These are phyloP conservation scores for Xylaria flabelliformis DNA, from an alignment of 495 filamentous ascomycete species.

Conservation along the genomic window DNA sequence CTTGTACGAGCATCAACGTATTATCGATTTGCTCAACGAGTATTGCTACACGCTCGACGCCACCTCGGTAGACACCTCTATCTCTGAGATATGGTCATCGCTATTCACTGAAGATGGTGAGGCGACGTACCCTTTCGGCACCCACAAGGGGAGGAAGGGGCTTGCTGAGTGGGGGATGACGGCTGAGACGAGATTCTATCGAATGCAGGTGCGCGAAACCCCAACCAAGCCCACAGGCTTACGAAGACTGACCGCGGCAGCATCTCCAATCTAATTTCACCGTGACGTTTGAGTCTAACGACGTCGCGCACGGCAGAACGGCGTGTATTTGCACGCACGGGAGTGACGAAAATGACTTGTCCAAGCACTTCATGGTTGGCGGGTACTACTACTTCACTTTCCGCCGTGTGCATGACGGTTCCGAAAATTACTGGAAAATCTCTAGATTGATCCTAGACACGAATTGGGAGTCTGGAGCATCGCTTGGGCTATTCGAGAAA, in stretches of 20 bases:
- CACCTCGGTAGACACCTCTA: background rate
- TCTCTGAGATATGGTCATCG: background rate
- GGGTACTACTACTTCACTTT: conserved; percentile 2
- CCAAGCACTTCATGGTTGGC: conserved; percentile 10
- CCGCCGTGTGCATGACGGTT: background rate
- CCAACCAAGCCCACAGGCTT: background rate
- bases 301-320: background rate
- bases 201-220: background rate
- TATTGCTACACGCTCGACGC: background rate
- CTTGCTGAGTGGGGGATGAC: background rate
- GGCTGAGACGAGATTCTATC: background rate
- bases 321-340: background rate
- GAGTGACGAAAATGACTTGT: background rate
- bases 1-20: conserved; percentile 6
- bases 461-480: background rate
- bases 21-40: background rate
- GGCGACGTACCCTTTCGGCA: conserved; percentile 1
- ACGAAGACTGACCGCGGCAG: background rate
- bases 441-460: conserved; percentile 5
- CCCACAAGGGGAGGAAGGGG: conserved; percentile 3
- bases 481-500: background rate
- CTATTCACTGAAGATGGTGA: conserved; percentile 7
- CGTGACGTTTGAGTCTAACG: background rate
- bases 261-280: conserved; percentile 7
- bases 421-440: background rate